phyloP scores from a whole-genome alignment of 177 flowering plant species.

The Vitis hybrid region DNA sequence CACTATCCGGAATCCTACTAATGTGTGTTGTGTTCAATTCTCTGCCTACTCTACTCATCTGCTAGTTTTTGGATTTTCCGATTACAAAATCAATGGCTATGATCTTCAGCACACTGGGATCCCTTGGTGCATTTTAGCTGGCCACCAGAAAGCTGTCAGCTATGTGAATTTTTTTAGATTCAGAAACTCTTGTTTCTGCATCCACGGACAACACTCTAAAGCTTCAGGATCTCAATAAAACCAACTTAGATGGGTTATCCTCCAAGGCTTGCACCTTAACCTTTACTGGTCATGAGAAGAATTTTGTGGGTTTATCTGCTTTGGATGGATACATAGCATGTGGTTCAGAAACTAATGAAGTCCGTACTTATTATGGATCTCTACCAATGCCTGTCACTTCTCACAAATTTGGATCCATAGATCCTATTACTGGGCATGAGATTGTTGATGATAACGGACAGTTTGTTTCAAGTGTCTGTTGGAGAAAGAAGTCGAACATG shows the following conservation, averaged over 20 bases:
- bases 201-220: conserved; percentile 22
- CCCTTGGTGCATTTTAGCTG: conserved; percentile 38
- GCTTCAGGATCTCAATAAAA: conserved; percentile 39
- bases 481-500: conserved; percentile 9
- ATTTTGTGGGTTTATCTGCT: conserved; percentile 45
- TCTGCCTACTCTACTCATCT: conserved; percentile 24
- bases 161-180: conserved; percentile 38
- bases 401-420: conserved; percentile 34
- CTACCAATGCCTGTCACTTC: conserved; percentile 47
- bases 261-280: conserved; percentile 29
- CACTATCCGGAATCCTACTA: conserved; percentile 36
- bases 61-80: conserved; percentile 44
- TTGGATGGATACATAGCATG: conserved; percentile 44
- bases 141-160: conserved; percentile 41
- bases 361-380: conserved; percentile 32
- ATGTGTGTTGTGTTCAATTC: conserved; percentile 47
- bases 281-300: conserved; percentile 40
- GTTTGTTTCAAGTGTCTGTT: conserved; percentile 50
- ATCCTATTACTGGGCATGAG: conserved; percentile 14
- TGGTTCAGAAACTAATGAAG: conserved; percentile 54
- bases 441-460: conserved; percentile 23
- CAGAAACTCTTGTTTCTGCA: conserved; percentile 25
- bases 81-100: conserved; percentile 36
- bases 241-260: conserved; percentile 21
- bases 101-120: conserved; percentile 34